phyloP scores from a whole-genome alignment of 257 asterid species.

The Buddleja alternifolia region DNA sequence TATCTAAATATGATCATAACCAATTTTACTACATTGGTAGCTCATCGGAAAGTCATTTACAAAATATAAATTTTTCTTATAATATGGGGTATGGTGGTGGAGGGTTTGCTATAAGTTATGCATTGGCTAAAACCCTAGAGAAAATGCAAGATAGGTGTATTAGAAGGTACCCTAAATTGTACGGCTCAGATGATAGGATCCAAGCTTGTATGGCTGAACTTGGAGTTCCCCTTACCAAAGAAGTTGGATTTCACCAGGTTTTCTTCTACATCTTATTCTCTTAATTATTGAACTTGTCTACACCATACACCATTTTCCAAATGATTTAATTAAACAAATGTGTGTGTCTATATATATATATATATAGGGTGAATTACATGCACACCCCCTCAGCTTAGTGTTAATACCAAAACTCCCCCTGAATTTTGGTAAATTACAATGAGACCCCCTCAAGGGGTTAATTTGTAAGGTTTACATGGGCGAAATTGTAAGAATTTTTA shows the following conservation, averaged over 20 bases:
- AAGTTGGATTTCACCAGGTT: slow-evolving; percentile 49
- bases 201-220: slow-evolving; percentile 49
- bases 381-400: too few relatives aligned
- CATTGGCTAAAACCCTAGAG: slow-evolving; percentile 41
- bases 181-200: slow-evolving; percentile 49
- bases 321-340: too few relatives aligned
- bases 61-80: slow-evolving; percentile 39
- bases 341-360: too few relatives aligned
- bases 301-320: too few relatives aligned
- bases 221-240: slow-evolving; percentile 44
- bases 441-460: too few relatives aligned
- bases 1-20: slow-evolving; percentile 43
- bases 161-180: slow-evolving; percentile 39
- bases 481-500: too few relatives aligned
- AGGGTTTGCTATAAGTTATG: slow-evolving; percentile 48
- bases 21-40: slow-evolving; percentile 44
- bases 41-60: slow-evolving; percentile 45
- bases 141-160: slow-evolving; percentile 46
- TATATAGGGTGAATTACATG: too few relatives aligned
- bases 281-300: too few relatives aligned
- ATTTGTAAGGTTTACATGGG: too few relatives aligned
- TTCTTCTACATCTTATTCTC: too few relatives aligned
- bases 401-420: too few relatives aligned
- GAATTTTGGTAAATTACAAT: too few relatives aligned
- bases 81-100: slow-evolving; percentile 56